Evolutionary conservation across 805 yeast genomes (phyloP), one percentile per base, ranked within the genome.

Genomic region (Myxozyma neotropica): DNA sequence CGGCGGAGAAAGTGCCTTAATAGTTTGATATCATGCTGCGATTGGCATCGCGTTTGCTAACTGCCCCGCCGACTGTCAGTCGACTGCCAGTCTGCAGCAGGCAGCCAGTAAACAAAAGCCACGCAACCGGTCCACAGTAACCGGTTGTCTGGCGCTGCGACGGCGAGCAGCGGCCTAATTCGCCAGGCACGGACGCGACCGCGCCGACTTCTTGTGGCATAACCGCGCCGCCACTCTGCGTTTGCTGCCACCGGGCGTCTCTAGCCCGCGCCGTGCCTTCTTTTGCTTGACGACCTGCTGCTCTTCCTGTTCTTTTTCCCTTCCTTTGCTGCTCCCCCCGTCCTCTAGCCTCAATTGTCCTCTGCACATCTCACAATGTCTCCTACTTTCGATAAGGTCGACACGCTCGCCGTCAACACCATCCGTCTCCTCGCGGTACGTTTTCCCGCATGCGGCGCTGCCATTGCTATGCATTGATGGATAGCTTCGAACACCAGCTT

Each of bases 361-460:
- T 24, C 51, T 53, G 26, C 21, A 4, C 29, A 31, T 26, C 21
- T 5, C 58, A 52, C 42, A n/a, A 62, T 59, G 60, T 51, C 66
- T 62, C 64, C 63, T 17, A 35, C 77, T 45, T 75, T 74, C 69
- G 71, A 81, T 53, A 86, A 83, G 62, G 77, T 88, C 70, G 96
- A 92, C 75, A 79, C 79, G 68, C 80, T 80, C 74, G 89, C 96
- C 59, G 80, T 93, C 77, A 81, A 83, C 81, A 89, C 98, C 69
- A 88, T 93, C 79, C 90, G 97, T 80, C 78, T 86, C 62, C 82
- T 93, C 70, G 85, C 98, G 36, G 89, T 74, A 72, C 63, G 75
- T 71, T 45, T 24, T 48, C 36, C 15, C 26, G 24, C 23, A 12
- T 48, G 52, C 15, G 13, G 6, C 17, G 29, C 15, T 42, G 42